A percentile compares a stretch with the other conserved stretches of the same genome.
Conservation (phyloP, 495 filamentous ascomycete species). For the Bacidia rubella region DNA sequence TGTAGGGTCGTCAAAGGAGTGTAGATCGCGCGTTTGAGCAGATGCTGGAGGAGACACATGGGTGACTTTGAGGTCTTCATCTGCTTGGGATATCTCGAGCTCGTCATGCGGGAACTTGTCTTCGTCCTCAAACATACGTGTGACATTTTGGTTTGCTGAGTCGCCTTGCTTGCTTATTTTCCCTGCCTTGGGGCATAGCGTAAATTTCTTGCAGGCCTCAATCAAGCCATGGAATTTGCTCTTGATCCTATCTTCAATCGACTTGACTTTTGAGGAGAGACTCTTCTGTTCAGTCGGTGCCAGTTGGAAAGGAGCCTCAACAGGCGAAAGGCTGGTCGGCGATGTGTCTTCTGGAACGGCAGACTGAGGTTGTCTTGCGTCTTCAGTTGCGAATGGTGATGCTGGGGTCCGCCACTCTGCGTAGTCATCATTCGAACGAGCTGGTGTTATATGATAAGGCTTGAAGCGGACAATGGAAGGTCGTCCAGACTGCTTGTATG, state of each 20-base stretch:
- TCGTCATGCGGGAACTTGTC: no score
- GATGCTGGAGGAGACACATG: background rate
- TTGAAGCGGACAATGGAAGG: constrained; percentile 27
- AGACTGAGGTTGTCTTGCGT: background rate
- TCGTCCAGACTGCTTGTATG: constrained; percentile 30
- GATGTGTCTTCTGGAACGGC: background rate
- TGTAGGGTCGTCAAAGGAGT: background rate
- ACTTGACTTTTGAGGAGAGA: constrained; percentile 1
- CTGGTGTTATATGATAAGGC: constrained; percentile 1
- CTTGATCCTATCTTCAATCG: constrained; percentile 1
- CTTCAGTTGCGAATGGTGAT: background rate
- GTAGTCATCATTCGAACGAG: background rate
- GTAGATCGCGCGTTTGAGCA: background rate
- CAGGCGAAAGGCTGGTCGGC: background rate
- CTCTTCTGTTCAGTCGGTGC: constrained; percentile 4
- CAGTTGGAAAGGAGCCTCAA: background rate
- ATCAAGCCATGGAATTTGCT: background rate
- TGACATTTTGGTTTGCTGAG: no score
- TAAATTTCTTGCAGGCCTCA: constrained; percentile 1
- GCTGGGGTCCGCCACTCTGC: constrained; percentile 5
- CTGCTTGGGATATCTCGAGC: background rate
- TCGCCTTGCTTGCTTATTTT: background rate
- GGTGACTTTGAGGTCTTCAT: background rate
- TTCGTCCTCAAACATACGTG: background rate
- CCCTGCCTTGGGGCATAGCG: background rate